Evolutionary conservation across 208 protist species (phyloP), one percentile per base, ranked within the genome.

Genomic region (Acanthamoeba sp.): DNA sequence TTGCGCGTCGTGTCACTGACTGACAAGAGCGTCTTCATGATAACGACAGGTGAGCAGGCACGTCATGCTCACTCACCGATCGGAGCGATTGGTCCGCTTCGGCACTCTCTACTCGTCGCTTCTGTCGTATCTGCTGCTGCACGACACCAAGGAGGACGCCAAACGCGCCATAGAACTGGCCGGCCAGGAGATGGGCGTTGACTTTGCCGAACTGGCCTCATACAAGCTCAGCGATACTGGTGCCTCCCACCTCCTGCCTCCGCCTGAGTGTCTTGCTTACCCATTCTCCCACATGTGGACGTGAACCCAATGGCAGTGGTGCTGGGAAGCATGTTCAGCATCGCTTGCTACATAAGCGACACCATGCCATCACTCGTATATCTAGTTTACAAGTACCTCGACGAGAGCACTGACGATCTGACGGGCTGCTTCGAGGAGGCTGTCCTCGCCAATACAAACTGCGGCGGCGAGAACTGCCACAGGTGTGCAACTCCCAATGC

Each of bases 301-400:
- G 52, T 10, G 10, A 24, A 20, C 20, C 52, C 52, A n/a, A 52
- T 52, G 48, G 38, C 16, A 84, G 73, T 84, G 40, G 73, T 84
- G 38, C 38, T 84, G 34, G 73, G 73, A 29, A 84, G 45, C 32
- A 52, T 48, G n/a, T 92, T 93, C 34, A 40, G 93, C 84, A 95
- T 90, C 40, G 82, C 84, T 5, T 95, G 55, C 38, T 87, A 93
- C 48, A 93, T 91, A n/a, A 52, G 24, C 34, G 78, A 52, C 27
- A 38, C 34, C 29, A 52, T 95, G 27, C 85, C 93, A 24, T n/a
- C 85, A 62, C 16, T 95, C 10, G 20, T 94, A 0, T 93, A 93
- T n/a, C 32, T 95, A 22, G 93, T 50, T 12, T 87, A 89, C 38
- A 95, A 95, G 93, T 57, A 95, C 59, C 16, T 52, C n/a, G 38